phyloP scores from a whole-genome alignment of 345 rosid genomes.

The Acer saccharum region DNA sequence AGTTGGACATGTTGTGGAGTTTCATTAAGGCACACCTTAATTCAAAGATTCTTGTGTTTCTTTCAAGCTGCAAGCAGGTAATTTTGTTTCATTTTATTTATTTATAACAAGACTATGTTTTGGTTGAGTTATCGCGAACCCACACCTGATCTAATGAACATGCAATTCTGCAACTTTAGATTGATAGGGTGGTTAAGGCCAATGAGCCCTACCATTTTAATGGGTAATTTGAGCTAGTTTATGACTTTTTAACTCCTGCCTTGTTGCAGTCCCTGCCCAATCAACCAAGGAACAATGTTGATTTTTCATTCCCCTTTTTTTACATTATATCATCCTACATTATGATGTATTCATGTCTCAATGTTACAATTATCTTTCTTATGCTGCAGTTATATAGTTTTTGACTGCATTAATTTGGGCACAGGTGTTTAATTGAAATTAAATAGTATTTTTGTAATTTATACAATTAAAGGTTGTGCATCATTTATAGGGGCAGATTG shows the following conservation, averaged over 20 bases:
- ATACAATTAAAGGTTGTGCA: neutral
- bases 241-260: neutral
- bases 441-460: neutral
- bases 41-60: constrained; percentile 83
- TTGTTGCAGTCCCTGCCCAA: too few relatives aligned
- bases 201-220: neutral
- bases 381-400: neutral
- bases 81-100: constrained; percentile 8
- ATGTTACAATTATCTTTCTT: neutral
- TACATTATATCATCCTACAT: neutral
- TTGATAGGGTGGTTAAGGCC: neutral
- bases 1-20: constrained; percentile 92
- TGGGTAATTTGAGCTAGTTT: too few relatives aligned
- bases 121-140: neutral
- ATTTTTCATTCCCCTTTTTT: neutral
- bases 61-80: constrained; percentile 95
- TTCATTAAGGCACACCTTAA: constrained; percentile 80
- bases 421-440: neutral
- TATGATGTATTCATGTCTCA: neutral
- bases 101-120: neutral
- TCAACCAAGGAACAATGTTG: neutral
- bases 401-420: neutral
- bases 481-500: neutral
- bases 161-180: neutral
- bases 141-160: neutral